Evolutionary conservation across 2,329 filamentous ascomycete species (phyloP), one percentile per base, ranked within the genome.

Genomic region (Xylogone sp.): DNA sequence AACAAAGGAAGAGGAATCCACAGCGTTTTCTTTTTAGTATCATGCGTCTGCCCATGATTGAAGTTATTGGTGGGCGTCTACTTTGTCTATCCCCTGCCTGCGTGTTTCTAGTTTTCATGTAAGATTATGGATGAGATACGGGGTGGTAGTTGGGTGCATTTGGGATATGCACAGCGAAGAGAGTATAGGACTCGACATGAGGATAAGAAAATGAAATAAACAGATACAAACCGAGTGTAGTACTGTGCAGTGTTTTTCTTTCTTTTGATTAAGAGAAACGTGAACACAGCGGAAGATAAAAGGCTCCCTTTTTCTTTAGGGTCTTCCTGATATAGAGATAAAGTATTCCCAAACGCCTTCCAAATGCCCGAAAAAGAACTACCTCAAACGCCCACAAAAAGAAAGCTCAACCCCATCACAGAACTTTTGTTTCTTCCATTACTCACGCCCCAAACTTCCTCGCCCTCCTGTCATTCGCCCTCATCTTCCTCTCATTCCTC

Each of bases 401-500:
- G 10, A 27, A 27, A 27, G 10, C 24, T 5, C 5, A 27, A 27
- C 24, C 24, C 24, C 10, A n/a, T n/a, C n/a, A n/a, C n/a, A n/a
- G n/a, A n/a, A n/a, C n/a, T n/a, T n/a, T n/a, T n/a, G n/a, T n/a
- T n/a, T n/a, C 46, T 31, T 21, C 45, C 29, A 39, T 34, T 49
- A 43, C 29, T 52, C 29, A 50, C 19, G 20, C 42, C 12, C 58
- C 63, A 49, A 57, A 59, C 56, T 67, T 65, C 52, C 62, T 56
- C 2, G 50, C 69, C 58, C 75, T 75, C 61, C 77, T 75, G 64
- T 80, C 73, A 65, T 90, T 90, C 63, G 80, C 82, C 64, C 84
- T 78, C 82, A 83, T 81, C 71, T 80, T 79, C 59, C 85, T 74
- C 70, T 88, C 84, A 68, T 88, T 90, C 59, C 84, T 76, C 69